These are phyloP conservation scores for Asterella californica DNA, from an alignment of 225 moss, liverwort and hornwort species.

Conservation along the genomic window DNA sequence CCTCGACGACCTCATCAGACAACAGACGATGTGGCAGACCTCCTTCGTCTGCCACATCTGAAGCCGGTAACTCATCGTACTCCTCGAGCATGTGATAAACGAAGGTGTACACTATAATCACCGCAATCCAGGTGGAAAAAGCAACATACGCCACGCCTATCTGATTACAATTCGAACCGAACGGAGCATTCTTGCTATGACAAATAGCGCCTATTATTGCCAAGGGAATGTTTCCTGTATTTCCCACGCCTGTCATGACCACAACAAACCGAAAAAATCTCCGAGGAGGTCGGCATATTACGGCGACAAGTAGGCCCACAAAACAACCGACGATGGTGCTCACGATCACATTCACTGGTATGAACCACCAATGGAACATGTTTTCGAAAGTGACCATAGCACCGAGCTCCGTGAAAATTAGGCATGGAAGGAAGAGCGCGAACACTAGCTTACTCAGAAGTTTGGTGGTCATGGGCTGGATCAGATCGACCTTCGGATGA, in stretches of 20 bases:
- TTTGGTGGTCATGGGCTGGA: constrained; percentile 62
- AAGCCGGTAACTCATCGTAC: neutral
- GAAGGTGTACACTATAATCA: constrained; percentile 80
- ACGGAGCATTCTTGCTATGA: constrained; percentile 68
- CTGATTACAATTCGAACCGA: constrained; percentile 70
- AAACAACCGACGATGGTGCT: constrained; percentile 67
- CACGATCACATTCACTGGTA: constrained; percentile 79
- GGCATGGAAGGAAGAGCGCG: constrained; percentile 84
- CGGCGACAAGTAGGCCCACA: constrained; percentile 68
- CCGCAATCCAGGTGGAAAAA: constrained; percentile 87
- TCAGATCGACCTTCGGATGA: constrained; percentile 55
- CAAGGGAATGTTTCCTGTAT: constrained; percentile 78
- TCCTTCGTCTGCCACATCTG: neutral
- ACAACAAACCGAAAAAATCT: constrained; percentile 72
- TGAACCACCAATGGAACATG: constrained; percentile 93
- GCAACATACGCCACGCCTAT: constrained; percentile 84
- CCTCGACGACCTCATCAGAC: constrained; percentile 26
- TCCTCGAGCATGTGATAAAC: constrained; percentile 96
- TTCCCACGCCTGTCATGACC: constrained; percentile 90
- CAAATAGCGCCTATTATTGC: constrained; percentile 87
- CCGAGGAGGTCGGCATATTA: constrained; percentile 72
- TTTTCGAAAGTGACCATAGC: constrained; percentile 68
- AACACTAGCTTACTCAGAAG: constrained; percentile 93
- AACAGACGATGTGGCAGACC: neutral
- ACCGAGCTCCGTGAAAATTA: constrained; percentile 94